Evolutionary conservation across 1,139 yeast species (phyloP).

Genomic region (Suhomyces bribrorum): DNA sequence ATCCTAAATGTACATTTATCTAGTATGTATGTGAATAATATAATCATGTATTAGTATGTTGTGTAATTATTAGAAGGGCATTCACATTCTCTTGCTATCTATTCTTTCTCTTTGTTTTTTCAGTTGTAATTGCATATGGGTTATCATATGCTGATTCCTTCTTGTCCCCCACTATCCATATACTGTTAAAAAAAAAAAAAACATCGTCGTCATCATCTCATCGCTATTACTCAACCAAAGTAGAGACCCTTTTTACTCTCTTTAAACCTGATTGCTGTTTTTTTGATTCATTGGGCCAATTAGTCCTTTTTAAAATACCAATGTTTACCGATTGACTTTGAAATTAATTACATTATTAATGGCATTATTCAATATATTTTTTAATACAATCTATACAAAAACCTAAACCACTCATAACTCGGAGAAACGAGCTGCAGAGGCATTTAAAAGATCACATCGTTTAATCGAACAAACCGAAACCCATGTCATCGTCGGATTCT

Average conservation of each 20-base stretch:
- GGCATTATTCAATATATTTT: constrained; percentile 9
- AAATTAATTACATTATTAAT: too few relatives aligned
- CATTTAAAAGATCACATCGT: constrained; percentile 12
- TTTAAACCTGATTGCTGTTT: too few relatives aligned
- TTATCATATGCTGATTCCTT: too few relatives aligned
- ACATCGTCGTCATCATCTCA: too few relatives aligned
- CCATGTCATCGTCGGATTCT: constrained; percentile 87
- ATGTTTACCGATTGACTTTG: too few relatives aligned
- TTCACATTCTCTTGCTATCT: not conserved
- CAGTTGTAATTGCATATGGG: too few relatives aligned
- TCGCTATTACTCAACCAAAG: too few relatives aligned
- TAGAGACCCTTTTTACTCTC: too few relatives aligned
- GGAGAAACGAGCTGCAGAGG: constrained; percentile 8
- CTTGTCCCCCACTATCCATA: too few relatives aligned
- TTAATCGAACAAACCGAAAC: constrained; percentile 69
- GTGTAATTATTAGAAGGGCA: not conserved
- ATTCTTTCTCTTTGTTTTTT: not conserved
- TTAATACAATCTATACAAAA: constrained; percentile 12
- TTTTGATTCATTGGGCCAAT: too few relatives aligned
- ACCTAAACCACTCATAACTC: constrained; percentile 11
- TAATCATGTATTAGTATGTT: constrained; percentile 10
- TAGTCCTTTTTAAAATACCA: too few relatives aligned
- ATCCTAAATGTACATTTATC: constrained; percentile 14
- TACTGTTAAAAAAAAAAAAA: too few relatives aligned
- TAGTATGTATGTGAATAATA: constrained; percentile 13